Conservation (phyloP, 768 basidiomycete genomes). For the Candolleomyces efflorescens region DNA sequence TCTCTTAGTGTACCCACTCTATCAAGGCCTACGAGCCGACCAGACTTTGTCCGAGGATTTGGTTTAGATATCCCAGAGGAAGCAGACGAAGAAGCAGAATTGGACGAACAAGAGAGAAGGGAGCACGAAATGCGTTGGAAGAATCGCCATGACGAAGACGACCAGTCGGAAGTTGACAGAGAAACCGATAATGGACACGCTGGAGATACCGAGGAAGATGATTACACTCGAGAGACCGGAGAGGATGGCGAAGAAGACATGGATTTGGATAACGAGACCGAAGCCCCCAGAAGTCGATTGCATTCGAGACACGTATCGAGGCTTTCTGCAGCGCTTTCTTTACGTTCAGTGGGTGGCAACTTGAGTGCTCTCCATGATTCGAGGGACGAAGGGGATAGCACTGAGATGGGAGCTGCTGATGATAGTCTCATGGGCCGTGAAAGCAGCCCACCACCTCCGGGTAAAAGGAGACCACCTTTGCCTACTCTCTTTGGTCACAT, state of each 20-base stretch:
- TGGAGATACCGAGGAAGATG: conserved; percentile 13
- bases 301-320: conserved; percentile 54
- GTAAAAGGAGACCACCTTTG: not conserved
- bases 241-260: conserved; percentile 29
- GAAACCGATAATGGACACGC: conserved; percentile 6
- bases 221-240: conserved; percentile 19
- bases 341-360: conserved; percentile 56
- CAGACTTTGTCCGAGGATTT: conserved; percentile 78
- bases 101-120: conserved; percentile 23
- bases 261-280: conserved; percentile 31
- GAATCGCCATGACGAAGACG: conserved; percentile 17
- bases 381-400: conserved; percentile 19
- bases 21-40: conserved; percentile 46
- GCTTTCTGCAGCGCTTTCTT: conserved; percentile 67
- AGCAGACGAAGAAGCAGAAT: conserved; percentile 56
- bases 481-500: conserved; percentile 7
- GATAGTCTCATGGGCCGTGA: conserved; percentile 8
- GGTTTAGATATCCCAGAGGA: conserved; percentile 78
- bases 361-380: conserved; percentile 29
- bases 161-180: conserved; percentile 20
- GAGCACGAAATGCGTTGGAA: conserved; percentile 44
- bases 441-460: not conserved
- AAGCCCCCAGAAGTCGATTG: conserved; percentile 24
- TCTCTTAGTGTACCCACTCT: conserved; percentile 24
- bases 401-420: conserved; percentile 43